These are phyloP conservation scores for Russula olivacea DNA, from an alignment of 768 basidiomycete genomes.

Conservation along the genomic window DNA sequence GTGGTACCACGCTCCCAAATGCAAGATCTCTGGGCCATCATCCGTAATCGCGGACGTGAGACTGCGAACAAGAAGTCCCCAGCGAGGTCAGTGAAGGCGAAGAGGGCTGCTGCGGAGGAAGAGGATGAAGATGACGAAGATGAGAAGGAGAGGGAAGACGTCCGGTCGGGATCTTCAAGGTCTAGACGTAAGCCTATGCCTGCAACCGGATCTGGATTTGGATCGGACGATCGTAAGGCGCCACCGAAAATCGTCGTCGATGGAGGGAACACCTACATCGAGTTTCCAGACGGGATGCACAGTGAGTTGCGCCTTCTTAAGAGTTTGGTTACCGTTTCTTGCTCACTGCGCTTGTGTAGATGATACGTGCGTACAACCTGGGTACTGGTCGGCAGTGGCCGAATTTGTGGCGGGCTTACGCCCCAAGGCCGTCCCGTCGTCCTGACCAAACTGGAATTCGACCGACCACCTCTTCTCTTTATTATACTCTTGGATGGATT, in stretches of 20 bases:
- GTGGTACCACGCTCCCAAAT: constrained; percentile 75
- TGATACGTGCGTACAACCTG: constrained; percentile 32
- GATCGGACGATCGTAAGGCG: background rate
- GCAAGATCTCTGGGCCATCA: constrained; percentile 62
- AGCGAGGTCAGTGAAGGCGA: background rate
- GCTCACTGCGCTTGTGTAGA: constrained; percentile 22
- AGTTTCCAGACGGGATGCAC: constrained; percentile 30
- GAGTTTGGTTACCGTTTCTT: background rate
- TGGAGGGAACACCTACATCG: constrained; percentile 25
- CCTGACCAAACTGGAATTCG: background rate
- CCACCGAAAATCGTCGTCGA: constrained; percentile 22
- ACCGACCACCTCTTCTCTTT: background rate
- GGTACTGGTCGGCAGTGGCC: constrained; percentile 30
- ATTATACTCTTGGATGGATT: background rate
- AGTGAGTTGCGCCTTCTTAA: constrained; percentile 24
- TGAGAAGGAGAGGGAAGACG: background rate
- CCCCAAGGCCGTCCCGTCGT: background rate
- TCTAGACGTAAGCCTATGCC: background rate
- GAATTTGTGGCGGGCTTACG: constrained; percentile 26
- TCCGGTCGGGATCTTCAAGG: background rate
- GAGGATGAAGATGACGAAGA: constrained; percentile 11
- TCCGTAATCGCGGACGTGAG: constrained; percentile 29
- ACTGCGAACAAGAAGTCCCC: background rate
- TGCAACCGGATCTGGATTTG: background rate
- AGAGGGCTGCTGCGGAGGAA: background rate